Base-by-base conservation (phyloP, 371 early-diverging fungal species). In the Rhizopus arrhizus region DNA sequence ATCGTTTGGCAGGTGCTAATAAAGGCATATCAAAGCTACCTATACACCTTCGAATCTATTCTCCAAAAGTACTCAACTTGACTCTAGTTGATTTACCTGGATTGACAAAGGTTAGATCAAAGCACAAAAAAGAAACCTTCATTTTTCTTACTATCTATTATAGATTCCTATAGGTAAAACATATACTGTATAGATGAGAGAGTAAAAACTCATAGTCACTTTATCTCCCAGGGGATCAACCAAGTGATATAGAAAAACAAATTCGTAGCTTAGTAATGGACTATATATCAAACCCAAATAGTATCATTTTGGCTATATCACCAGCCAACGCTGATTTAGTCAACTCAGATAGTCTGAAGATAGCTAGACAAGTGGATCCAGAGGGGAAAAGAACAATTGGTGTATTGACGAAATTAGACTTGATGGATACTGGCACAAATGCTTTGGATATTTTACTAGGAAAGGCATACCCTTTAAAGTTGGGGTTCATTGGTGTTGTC, bases 81-180 rank as follows among this genome's bases (percentile, higher is more conserved):
- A 97, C 96, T 2, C 73, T 97, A 31, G 91, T 96, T 15, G 97
- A 97, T 77, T 74, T 97, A 53, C 97, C 97, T 8, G 97, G 97
- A 28, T 72, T 97, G 36, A 92, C 94, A 58, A 92, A 93, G 83
- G 89, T 87, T 77, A 58, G 16, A 13, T 33, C 8, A 49, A 13
- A 40, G 0, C 40, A 12, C 8, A 40, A 40, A 40, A 7, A 40
- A 40, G 12, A 40, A 40, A 40, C 12, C 2, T 12, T 10, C 40
- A 10, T 12, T 40, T 40, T 40, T 40, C 12, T 40, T 43, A 11
- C 5, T 13, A 13, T 4, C n/a, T 52, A 33, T 33, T 43, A 12
- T 53, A 53, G 52, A 45, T 53, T 51, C 58, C 53, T 7, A 58
- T 64, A 53, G 53, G 58, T 58, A 48, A 53, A 43, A 36, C 28